phyloP scores from a whole-genome alignment of 2,329 filamentous ascomycete genomes.

The Tolypocladium tundrense region DNA sequence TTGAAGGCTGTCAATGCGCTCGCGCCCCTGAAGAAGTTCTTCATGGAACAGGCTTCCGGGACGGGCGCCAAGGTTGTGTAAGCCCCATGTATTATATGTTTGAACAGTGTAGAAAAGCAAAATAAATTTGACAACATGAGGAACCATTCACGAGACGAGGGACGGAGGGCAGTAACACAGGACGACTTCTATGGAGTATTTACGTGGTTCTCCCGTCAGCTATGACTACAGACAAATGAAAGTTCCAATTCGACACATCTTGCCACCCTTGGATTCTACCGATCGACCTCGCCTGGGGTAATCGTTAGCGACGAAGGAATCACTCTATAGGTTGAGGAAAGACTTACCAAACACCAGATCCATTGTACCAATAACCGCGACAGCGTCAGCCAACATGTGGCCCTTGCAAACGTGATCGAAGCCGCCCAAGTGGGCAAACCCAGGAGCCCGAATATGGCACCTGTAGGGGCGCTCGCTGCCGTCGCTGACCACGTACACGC shows the following conservation, averaged over 20 bases:
- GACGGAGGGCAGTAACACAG: slow-evolving; percentile 2
- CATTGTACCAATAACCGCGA: slow-evolving; percentile 89
- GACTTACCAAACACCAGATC: slow-evolving; percentile 76
- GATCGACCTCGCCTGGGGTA: slow-evolving; percentile 48
- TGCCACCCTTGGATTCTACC: slow-evolving; percentile 29
- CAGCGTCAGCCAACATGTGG: slow-evolving; percentile 89
- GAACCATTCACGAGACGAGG: background rate
- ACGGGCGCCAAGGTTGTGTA: slow-evolving; percentile 36
- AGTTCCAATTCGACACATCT: slow-evolving; percentile 17
- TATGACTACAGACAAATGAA: slow-evolving; percentile 30
- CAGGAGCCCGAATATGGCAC: slow-evolving; percentile 93
- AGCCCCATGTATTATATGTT: background rate
- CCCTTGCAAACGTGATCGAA: slow-evolving; percentile 92
- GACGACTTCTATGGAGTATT: slow-evolving; percentile 24
- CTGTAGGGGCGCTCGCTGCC: slow-evolving; percentile 93
- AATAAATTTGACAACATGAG: background rate
- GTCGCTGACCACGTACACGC: slow-evolving; percentile 90
- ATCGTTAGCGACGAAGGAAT: slow-evolving; percentile 19
- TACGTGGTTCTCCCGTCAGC: slow-evolving; percentile 24
- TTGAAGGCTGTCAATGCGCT: slow-evolving; percentile 66
- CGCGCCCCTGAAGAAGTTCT: slow-evolving; percentile 66
- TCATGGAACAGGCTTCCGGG: slow-evolving; percentile 67
- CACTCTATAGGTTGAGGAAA: background rate
- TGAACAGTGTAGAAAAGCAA: slow-evolving; percentile 2
- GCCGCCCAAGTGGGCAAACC: slow-evolving; percentile 87